Conservation (phyloP, 495 filamentous ascomycete genomes). For the Aspergillus homomorphus region DNA sequence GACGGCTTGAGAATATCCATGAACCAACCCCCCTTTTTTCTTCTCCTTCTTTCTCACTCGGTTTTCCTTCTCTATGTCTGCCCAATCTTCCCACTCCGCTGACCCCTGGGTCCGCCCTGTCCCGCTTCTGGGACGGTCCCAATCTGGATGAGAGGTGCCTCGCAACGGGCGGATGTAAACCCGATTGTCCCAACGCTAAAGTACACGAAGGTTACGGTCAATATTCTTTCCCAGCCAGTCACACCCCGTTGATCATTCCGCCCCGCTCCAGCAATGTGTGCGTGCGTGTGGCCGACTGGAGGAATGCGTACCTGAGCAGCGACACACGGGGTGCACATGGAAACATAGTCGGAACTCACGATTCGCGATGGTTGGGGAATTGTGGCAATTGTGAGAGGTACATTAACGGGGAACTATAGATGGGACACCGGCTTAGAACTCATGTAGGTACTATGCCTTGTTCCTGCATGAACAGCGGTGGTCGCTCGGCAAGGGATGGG, state of each 20-base stretch:
- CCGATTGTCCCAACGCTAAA: not conserved
- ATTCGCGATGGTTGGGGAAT: not conserved
- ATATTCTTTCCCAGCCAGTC: not conserved
- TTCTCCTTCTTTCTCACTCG: slow-evolving; percentile 6
- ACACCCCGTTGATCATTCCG: not conserved
- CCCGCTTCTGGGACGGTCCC: slow-evolving; percentile 6
- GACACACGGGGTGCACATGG: not conserved
- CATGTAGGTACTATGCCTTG: not conserved
- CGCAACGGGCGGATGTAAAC: slow-evolving; percentile 1
- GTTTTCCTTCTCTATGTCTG: slow-evolving; percentile 4
- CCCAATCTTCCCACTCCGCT: not conserved
- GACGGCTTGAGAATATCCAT: not conserved
- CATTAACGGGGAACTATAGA: not conserved
- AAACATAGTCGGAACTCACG: not conserved
- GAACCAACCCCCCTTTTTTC: not conserved
- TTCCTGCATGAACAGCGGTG: not conserved
- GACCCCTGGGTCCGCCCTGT: slow-evolving; percentile 15
- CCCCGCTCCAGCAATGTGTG: not conserved
- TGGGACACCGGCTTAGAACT: not conserved
- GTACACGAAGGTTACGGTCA: not conserved
- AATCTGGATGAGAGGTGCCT: slow-evolving; percentile 3
- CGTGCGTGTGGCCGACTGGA: not conserved
- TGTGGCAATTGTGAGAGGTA: not conserved
- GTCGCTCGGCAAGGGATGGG: not conserved
- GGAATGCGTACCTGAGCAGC: not conserved